A percentile compares a stretch with the other conserved stretches of the same genome.
Conservation (phyloP, 2,329 filamentous ascomycete species). For the Coniochaeta ligniaria region DNA sequence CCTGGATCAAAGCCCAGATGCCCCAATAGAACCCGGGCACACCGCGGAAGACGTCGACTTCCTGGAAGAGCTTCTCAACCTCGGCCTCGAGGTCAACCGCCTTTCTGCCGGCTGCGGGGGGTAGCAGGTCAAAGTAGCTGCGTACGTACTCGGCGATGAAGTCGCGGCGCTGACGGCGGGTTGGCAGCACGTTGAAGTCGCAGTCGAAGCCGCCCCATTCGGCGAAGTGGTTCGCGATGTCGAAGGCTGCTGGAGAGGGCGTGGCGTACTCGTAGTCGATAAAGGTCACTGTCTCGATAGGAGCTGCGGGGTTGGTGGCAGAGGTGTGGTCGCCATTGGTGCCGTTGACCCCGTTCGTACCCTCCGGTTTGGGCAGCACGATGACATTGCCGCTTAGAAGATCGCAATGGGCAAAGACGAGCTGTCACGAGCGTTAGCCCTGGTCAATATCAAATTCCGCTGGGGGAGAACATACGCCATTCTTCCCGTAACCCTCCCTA, state of each 20-base stretch:
- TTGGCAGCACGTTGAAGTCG: constrained; percentile 79
- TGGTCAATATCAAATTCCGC: not conserved
- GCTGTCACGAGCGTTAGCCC: constrained; percentile 34
- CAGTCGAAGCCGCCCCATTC: constrained; percentile 98
- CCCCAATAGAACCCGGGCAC: constrained; percentile 89
- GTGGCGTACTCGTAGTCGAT: constrained; percentile 99
- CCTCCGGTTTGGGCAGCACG: constrained; percentile 47
- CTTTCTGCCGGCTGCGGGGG: constrained; percentile 22
- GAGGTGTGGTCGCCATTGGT: constrained; percentile 12
- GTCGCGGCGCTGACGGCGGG: constrained; percentile 63
- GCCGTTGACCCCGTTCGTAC: constrained; percentile 1
- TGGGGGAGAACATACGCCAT: constrained; percentile 51
- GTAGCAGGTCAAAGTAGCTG: constrained; percentile 57
- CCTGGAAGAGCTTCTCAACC: constrained; percentile 60
- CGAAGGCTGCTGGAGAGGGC: constrained; percentile 89
- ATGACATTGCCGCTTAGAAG: constrained; percentile 96
- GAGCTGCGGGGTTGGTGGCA: constrained; percentile 17
- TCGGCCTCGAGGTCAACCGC: constrained; percentile 30
- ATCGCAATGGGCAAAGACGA: constrained; percentile 93
- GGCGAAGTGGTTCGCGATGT: constrained; percentile 95
- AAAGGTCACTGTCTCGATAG: constrained; percentile 60
- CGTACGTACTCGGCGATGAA: constrained; percentile 81
- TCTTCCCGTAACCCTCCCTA: constrained; percentile 66
- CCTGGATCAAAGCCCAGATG: constrained; percentile 93
- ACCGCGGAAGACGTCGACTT: constrained; percentile 83